Evolutionary conservation across 2,329 filamentous ascomycete species (phyloP).

Genomic region (Pleurostoma richardsiae): DNA sequence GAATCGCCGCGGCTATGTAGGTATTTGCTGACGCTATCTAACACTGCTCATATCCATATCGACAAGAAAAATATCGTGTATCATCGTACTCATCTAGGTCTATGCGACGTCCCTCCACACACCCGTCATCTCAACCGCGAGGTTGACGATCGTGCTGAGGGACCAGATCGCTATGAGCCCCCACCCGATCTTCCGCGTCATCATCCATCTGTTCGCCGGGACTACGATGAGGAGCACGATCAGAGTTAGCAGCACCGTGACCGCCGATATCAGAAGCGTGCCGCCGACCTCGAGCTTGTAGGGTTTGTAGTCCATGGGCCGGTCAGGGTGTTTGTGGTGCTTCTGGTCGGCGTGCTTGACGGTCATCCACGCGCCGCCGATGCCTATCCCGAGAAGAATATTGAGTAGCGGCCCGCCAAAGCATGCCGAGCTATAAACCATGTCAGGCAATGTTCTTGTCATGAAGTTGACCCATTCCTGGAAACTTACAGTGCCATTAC

Average conservation of each 20-base stretch:
- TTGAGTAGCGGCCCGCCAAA: constrained; percentile 99
- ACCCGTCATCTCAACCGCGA: constrained; percentile 70
- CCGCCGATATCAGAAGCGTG: constrained; percentile 77
- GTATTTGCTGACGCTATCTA: no score
- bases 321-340: constrained; percentile 62
- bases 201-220: constrained; percentile 79
- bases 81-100: neutral
- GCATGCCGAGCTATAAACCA: constrained; percentile 63
- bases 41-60: no score
- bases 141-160: constrained; percentile 74
- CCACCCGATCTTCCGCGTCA: constrained; percentile 79
- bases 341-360: constrained; percentile 62
- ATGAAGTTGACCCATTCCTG: neutral
- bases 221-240: constrained; percentile 74
- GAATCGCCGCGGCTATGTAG: no score
- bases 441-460: constrained; percentile 13
- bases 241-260: constrained; percentile 78
- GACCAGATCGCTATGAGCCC: constrained; percentile 76
- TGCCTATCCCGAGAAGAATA: constrained; percentile 89
- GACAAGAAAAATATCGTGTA: no score
- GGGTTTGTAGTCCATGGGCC: constrained; percentile 61
- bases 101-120: constrained; percentile 34
- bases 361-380: constrained; percentile 86
- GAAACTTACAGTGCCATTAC: constrained; percentile 77
- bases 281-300: constrained; percentile 82